These are phyloP conservation scores for Chrysochromulina tobinii DNA, from an alignment of 78 protist species.

Conservation along the genomic window DNA sequence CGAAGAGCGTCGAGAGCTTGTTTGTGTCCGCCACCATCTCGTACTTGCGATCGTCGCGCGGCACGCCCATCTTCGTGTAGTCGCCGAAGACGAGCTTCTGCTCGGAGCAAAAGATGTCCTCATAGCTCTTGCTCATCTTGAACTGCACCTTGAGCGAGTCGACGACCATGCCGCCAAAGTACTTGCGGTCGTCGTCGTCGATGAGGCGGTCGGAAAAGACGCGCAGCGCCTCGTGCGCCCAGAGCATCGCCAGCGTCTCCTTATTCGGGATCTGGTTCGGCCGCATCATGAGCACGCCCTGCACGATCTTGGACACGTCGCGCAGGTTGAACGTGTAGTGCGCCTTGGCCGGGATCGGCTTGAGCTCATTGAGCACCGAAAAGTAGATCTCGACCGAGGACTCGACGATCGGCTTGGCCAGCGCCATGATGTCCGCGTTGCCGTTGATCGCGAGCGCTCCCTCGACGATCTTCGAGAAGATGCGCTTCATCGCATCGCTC, in stretches of 20 bases:
- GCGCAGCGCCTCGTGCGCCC: constrained; percentile 76
- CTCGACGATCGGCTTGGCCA: constrained; percentile 58
- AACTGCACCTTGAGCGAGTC: constrained; percentile 7
- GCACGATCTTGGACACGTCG: constrained; percentile 71
- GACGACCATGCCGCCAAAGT: not conserved
- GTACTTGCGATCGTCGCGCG: constrained; percentile 35
- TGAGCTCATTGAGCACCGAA: constrained; percentile 34
- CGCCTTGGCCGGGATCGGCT: constrained; percentile 73
- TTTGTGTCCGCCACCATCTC: constrained; percentile 47
- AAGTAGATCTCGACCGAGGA: constrained; percentile 67
- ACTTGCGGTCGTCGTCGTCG: constrained; percentile 41
- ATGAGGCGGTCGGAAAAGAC: constrained; percentile 78
- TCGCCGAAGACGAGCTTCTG: constrained; percentile 33
- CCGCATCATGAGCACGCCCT: constrained; percentile 54
- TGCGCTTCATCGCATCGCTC: constrained; percentile 28
- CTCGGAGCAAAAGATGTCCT: constrained; percentile 18
- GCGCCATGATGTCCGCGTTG: not conserved
- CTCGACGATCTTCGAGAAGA: constrained; percentile 61
- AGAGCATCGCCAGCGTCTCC: constrained; percentile 45
- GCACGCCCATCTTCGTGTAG: not conserved
- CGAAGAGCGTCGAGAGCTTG: constrained; percentile 41
- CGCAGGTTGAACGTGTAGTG: constrained; percentile 82
- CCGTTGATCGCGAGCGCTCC: constrained; percentile 52
- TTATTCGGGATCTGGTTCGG: not conserved
- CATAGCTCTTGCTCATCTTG: constrained; percentile 39